These are phyloP conservation scores for Neoboletus subvelutipes DNA, from an alignment of 768 basidiomycete species.

Conservation along the genomic window DNA sequence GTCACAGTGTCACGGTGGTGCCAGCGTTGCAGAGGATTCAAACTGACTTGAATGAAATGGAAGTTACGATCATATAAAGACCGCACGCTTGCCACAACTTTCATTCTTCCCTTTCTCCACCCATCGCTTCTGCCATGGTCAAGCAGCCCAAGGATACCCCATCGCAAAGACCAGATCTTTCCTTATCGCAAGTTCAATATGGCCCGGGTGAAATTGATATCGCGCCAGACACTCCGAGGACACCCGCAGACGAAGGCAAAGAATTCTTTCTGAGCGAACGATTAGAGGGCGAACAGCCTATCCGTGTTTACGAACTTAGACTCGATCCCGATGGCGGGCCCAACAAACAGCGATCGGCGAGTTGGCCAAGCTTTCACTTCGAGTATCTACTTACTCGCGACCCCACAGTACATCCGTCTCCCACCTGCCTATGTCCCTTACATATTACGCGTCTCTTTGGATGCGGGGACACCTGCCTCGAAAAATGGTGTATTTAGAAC, in stretches of 20 bases:
- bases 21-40: neutral
- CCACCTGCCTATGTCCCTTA: conserved; percentile 90
- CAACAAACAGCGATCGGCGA: conserved; percentile 76
- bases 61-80: conserved; percentile 11
- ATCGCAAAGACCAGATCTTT: conserved; percentile 11
- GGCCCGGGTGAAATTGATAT: neutral
- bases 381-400: conserved; percentile 11
- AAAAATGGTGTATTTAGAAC: conserved; percentile 92
- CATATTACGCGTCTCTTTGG: conserved; percentile 85
- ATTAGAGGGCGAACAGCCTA: conserved; percentile 54
- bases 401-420: conserved; percentile 84
- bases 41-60: conserved; percentile 14
- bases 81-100: conserved; percentile 4
- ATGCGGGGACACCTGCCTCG: conserved; percentile 89
- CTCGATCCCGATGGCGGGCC: conserved; percentile 93
- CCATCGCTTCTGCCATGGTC: conserved; percentile 16
- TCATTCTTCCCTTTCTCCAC: neutral
- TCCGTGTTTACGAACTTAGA: conserved; percentile 82
- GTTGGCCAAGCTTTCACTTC: conserved; percentile 28
- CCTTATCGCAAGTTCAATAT: conserved; percentile 14
- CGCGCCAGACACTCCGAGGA: conserved; percentile 63
- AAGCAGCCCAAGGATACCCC: neutral
- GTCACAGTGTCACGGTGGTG: conserved; percentile 19
- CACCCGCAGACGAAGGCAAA: conserved; percentile 90
- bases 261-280: conserved; percentile 74